A percentile compares a stretch with the other conserved stretches of the same genome.
Conservation (phyloP, 441 rosid genomes). For the Croton laevigatus region DNA sequence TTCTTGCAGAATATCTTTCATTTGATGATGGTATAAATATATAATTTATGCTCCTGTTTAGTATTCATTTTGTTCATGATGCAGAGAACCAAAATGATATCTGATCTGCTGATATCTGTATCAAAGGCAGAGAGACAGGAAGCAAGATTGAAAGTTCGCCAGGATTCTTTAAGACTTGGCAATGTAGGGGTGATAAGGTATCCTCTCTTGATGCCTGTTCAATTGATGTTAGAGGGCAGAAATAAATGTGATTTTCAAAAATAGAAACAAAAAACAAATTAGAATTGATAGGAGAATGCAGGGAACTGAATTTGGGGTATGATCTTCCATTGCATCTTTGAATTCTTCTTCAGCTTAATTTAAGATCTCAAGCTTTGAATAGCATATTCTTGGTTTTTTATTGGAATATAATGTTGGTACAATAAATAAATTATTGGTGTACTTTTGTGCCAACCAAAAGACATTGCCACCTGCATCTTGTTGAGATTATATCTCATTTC, state of each 20-base stretch:
- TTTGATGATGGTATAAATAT: constrained; percentile 1
- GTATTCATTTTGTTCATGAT: constrained; percentile 24
- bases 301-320: not conserved
- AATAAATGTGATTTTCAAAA: not conserved
- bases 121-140: constrained; percentile 98
- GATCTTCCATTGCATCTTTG: not conserved
- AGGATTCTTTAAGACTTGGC: constrained; percentile 96
- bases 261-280: not conserved
- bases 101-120: constrained; percentile 92
- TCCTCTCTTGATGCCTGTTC: constrained; percentile 8
- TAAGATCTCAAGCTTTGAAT: not conserved
- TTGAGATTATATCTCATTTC: not conserved
- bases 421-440: not conserved
- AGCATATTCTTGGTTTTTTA: not conserved
- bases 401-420: not conserved
- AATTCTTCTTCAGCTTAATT: not conserved
- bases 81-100: constrained; percentile 89
- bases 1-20: constrained; percentile 5
- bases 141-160: constrained; percentile 93
- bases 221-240: constrained; percentile 16
- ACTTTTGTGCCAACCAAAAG: not conserved
- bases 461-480: not conserved
- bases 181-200: constrained; percentile 97
- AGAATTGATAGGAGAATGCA: not conserved
- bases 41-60: constrained; percentile 4